Conservation (phyloP, 108 stramenopile genomes). For the Asterionellopsis glacialis region DNA sequence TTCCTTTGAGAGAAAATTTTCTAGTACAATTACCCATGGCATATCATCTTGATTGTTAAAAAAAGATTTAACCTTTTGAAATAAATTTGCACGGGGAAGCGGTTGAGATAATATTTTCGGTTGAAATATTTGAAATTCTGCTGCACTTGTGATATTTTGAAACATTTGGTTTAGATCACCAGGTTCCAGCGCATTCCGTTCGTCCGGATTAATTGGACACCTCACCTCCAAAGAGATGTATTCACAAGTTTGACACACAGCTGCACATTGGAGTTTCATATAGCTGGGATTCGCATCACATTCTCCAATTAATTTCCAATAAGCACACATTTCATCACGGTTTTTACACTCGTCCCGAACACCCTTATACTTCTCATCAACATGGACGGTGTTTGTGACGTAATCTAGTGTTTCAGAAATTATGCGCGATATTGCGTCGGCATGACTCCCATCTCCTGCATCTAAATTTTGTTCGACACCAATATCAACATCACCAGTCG, state of each 20-base stretch:
- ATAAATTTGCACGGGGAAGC: too few species aligned
- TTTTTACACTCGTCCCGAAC: conserved; percentile 31
- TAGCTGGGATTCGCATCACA: conserved; percentile 50
- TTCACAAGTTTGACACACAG: conserved; percentile 19
- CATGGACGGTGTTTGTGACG: conserved; percentile 17
- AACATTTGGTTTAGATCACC: conserved; percentile 68
- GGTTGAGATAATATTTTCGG: too few species aligned
- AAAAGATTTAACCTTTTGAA: too few species aligned
- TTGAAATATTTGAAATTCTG: too few species aligned
- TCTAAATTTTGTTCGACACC: too few species aligned
- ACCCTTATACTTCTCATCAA: not conserved
- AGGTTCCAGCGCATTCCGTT: conserved; percentile 41
- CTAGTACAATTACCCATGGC: too few species aligned
- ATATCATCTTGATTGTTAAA: too few species aligned
- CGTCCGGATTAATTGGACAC: conserved; percentile 42
- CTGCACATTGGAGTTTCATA: conserved; percentile 48
- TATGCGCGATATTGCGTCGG: not conserved
- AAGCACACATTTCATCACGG: conserved; percentile 28
- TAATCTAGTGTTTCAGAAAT: conserved; percentile 43
- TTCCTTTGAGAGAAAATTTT: too few species aligned
- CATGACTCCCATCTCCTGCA: too few species aligned
- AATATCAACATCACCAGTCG: too few species aligned
- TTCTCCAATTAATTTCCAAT: conserved; percentile 52
- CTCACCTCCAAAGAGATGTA: not conserved
- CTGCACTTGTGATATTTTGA: conserved; percentile 7